phyloP scores from a whole-genome alignment of 192 early-diverging fungal genomes.

The Radiomyces spectabilis region DNA sequence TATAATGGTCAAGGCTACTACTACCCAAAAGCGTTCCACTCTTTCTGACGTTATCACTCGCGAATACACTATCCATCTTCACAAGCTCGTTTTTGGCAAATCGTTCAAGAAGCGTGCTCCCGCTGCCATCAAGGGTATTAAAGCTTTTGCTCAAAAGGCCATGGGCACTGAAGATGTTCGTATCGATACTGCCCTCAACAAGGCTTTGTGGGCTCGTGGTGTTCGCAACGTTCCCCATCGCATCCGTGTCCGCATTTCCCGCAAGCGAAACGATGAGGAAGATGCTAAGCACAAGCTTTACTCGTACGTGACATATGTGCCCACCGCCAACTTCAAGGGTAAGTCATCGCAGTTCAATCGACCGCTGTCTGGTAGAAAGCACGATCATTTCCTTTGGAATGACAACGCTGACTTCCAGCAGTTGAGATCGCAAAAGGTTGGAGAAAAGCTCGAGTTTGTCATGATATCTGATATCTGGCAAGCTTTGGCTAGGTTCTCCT shows the following conservation, averaged over 20 bases:
- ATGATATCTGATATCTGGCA: no score
- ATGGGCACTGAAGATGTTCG: slow-evolving; percentile 97
- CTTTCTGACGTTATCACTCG: slow-evolving; percentile 86
- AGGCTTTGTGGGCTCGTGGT: slow-evolving; percentile 87
- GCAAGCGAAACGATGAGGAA: slow-evolving; percentile 96
- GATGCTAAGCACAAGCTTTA: slow-evolving; percentile 94
- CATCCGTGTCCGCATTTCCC: slow-evolving; percentile 88
- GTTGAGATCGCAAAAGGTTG: slow-evolving; percentile 4
- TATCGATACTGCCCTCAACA: slow-evolving; percentile 91
- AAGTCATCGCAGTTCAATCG: not conserved
- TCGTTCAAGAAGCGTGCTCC: slow-evolving; percentile 97
- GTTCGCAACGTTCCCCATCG: slow-evolving; percentile 91
- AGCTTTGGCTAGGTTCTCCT: not conserved
- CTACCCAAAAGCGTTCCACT: slow-evolving; percentile 62
- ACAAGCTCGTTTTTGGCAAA: slow-evolving; percentile 82
- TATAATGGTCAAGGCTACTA: slow-evolving; percentile 67
- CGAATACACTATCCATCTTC: slow-evolving; percentile 98
- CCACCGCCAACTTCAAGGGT: slow-evolving; percentile 85
- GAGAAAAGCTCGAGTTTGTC: no score
- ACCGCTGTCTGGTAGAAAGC: not conserved
- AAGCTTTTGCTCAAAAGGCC: slow-evolving; percentile 77
- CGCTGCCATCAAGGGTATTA: slow-evolving; percentile 86
- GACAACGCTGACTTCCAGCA: not conserved
- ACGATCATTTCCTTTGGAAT: not conserved
- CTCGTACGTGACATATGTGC: slow-evolving; percentile 85